Conservation (phyloP, 2,329 filamentous ascomycete species). For the Sporothrix variecibatus region DNA sequence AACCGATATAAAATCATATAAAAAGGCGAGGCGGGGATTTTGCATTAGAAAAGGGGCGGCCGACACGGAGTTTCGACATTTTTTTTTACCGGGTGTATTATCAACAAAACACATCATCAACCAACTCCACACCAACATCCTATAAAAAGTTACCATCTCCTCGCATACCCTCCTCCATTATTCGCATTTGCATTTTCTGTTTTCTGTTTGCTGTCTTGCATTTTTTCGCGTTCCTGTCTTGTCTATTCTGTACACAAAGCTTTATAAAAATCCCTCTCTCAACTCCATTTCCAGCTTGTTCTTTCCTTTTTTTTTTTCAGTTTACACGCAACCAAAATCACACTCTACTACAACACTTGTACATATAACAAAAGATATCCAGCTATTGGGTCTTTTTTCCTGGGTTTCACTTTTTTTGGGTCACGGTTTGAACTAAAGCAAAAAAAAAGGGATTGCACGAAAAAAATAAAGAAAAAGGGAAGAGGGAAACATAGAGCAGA, state of each 20-base stretch:
- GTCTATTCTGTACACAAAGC: neutral
- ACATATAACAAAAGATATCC: conserved; percentile 2
- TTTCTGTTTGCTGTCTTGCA: neutral
- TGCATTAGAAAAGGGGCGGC: conserved; percentile 3
- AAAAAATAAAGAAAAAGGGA: neutral
- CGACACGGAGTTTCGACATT: neutral
- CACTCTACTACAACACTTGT: neutral
- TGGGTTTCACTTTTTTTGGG: neutral
- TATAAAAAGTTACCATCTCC: neutral
- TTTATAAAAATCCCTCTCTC: neutral
- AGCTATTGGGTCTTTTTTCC: neutral
- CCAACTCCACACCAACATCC: neutral
- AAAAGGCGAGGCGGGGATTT: conserved; percentile 9
- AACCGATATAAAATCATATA: neutral
- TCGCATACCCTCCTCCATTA: neutral
- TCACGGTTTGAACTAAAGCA: neutral
- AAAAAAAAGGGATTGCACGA: neutral
- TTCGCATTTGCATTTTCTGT: neutral
- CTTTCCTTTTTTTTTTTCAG: neutral
- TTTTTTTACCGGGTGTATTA: conserved; percentile 17
- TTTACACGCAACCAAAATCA: neutral
- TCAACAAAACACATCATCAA: conserved; percentile 17
- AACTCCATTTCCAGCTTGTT: conserved; percentile 5
- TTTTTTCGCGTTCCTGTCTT: neutral
- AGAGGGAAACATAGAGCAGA: neutral